phyloP scores from a whole-genome alignment of 2,329 filamentous ascomycete genomes.

The Albophoma yamanashiensis region DNA sequence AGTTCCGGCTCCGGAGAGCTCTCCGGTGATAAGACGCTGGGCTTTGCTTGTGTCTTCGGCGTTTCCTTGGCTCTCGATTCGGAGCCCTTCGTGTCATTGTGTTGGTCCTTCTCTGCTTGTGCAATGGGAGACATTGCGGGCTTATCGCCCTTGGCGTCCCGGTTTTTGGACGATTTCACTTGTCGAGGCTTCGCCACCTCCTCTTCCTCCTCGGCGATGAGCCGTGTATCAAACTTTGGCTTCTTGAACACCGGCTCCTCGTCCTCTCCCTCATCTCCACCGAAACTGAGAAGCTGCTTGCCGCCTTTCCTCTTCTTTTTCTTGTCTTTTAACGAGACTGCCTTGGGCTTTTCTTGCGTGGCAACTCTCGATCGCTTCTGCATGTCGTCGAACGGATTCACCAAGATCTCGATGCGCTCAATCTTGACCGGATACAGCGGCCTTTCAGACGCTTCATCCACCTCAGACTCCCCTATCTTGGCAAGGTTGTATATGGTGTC shows the following conservation, averaged over 20 bases:
- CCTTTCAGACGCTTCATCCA: slow-evolving; percentile 67
- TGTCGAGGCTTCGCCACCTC: slow-evolving; percentile 17
- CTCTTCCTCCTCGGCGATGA: slow-evolving; percentile 47
- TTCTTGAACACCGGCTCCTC: slow-evolving; percentile 56
- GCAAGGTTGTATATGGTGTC: slow-evolving; percentile 94
- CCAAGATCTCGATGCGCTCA: slow-evolving; percentile 59
- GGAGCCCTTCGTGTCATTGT: background rate
- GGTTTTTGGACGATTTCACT: slow-evolving; percentile 13
- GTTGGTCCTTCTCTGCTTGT: slow-evolving; percentile 10
- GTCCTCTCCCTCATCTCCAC: slow-evolving; percentile 51
- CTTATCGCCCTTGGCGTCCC: slow-evolving; percentile 18
- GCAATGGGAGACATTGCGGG: slow-evolving; percentile 11
- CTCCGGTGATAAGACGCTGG: slow-evolving; percentile 9
- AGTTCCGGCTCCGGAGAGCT: slow-evolving; percentile 15
- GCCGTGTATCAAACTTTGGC: slow-evolving; percentile 66
- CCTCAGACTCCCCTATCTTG: slow-evolving; percentile 83
- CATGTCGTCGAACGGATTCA: slow-evolving; percentile 79
- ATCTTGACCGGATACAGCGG: slow-evolving; percentile 82
- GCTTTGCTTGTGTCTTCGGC: background rate
- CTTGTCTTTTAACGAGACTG: slow-evolving; percentile 36
- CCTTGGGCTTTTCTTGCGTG: slow-evolving; percentile 29
- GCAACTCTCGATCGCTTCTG: slow-evolving; percentile 53
- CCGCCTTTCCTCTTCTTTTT: slow-evolving; percentile 64
- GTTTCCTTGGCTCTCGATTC: background rate
- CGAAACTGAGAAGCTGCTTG: slow-evolving; percentile 72